Conservation (phyloP, 306 rosid genomes). For the Pyrus betulifolia region DNA sequence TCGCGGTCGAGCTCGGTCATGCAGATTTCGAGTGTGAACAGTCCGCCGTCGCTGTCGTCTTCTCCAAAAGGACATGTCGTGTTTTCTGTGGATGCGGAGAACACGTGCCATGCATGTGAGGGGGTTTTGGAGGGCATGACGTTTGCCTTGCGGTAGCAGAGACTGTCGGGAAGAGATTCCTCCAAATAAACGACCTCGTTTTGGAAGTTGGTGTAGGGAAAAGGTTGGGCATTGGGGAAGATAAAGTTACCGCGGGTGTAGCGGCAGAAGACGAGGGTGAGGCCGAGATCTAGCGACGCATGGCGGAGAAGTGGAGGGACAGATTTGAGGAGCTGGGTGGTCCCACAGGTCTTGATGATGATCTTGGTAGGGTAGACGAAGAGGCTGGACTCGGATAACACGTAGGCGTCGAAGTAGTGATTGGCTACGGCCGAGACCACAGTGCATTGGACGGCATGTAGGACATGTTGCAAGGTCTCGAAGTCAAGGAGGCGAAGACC, state of each 20-base stretch:
- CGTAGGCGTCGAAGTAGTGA: constrained; percentile 75
- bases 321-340: constrained; percentile 95
- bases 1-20: constrained; percentile 85
- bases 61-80: neutral
- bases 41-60: constrained; percentile 8
- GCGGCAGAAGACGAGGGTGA: constrained; percentile 48
- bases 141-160: constrained; percentile 62
- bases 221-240: constrained; percentile 75
- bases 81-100: constrained; percentile 49
- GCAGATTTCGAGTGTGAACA: constrained; percentile 77
- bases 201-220: constrained; percentile 76
- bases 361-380: constrained; percentile 89
- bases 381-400: constrained; percentile 91
- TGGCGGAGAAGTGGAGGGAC: constrained; percentile 59
- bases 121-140: constrained; percentile 67
- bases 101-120: constrained; percentile 85
- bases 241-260: constrained; percentile 85
- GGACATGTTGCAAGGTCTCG: constrained; percentile 51
- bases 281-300: constrained; percentile 37
- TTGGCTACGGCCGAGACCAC: constrained; percentile 91
- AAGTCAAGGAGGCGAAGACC: constrained; percentile 64
- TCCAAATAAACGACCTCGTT: constrained; percentile 66
- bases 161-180: constrained; percentile 42
- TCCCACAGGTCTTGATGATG: constrained; percentile 94
- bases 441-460: constrained; percentile 78